Evolutionary conservation across 2,329 filamentous ascomycete species (phyloP).

Genomic region (Clonostachys solani): DNA sequence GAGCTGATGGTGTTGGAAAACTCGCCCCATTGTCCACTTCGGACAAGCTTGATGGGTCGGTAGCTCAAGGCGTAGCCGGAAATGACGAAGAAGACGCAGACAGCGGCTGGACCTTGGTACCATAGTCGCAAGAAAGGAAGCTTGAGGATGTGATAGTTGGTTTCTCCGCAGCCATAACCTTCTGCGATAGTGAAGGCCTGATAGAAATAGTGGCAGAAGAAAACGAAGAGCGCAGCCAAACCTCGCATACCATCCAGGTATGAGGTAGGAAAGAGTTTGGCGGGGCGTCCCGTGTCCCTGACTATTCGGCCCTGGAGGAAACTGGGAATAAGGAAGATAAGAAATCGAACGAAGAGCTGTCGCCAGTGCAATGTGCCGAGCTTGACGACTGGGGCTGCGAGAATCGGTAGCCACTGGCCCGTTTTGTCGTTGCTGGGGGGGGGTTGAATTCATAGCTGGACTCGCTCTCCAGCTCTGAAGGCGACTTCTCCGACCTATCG

Average conservation of each 20-base stretch:
- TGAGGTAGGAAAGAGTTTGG: conserved; percentile 44
- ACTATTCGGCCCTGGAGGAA: conserved; percentile 41
- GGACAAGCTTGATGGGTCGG: conserved; percentile 41
- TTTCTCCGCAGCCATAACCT: conserved; percentile 38
- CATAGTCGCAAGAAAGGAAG: conserved; percentile 49
- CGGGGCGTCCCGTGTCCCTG: conserved; percentile 31
- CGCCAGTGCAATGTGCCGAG: conserved; percentile 27
- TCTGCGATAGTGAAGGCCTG: conserved; percentile 46
- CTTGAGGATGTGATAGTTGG: conserved; percentile 41
- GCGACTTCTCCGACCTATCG: conserved; percentile 33
- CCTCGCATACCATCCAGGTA: conserved; percentile 57
- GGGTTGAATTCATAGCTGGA: conserved; percentile 23
- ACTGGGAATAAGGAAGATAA: conserved; percentile 46
- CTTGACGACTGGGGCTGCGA: conserved; percentile 18
- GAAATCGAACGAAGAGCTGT: conserved; percentile 26
- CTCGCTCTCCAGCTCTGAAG: conserved; percentile 39
- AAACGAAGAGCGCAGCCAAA: conserved; percentile 49
- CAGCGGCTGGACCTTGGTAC: conserved; percentile 51
- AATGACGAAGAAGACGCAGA: conserved; percentile 59
- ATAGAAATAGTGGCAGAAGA: conserved; percentile 53
- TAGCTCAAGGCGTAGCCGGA: conserved; percentile 58
- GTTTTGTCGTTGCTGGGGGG: conserved; percentile 22
- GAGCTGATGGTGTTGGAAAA: conserved; percentile 42
- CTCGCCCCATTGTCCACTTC: conserved; percentile 26
- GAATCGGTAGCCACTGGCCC: conserved; percentile 22